Base-by-base conservation (phyloP, 768 basidiomycete species). In the Gelatoporia subvermispora region DNA sequence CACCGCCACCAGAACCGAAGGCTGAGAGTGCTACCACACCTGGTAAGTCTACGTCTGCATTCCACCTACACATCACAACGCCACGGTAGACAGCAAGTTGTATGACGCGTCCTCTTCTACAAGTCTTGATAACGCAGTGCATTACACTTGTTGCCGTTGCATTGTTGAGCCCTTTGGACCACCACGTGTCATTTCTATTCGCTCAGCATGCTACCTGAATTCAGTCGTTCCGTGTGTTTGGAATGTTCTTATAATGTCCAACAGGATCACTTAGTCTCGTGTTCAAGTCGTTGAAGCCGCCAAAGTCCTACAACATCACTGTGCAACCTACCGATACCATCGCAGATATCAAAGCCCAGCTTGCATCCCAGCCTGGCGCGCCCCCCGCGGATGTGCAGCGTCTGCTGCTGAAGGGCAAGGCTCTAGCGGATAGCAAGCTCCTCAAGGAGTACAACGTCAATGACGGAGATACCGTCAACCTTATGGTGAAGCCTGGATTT, bases 361-460 rank as follows among this genome's bases (percentile, higher is more conserved):
- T 98, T 49, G 78, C 85, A 13, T 61, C 79, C 1, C 72, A 83
- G 56, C 71, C 81, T 23, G 70, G 72, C 42, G 89, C 90, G 0
- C 93, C 93, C 0, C 79, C 86, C 8, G 78, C 83, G 39, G 84
- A 91, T 62, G 74, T 77, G 24, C 94, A 96, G 66, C 75, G 96
- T 3, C 78, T 97, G 15, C 73, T 99, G 10, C 74, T 96, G 45
- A 97, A 94, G 68, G 96, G 96, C 48, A 99, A 99, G 66, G 93
- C 87, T 0, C 78, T 98, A 54, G 83, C 82, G 15, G 95, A 97
- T 71, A 71, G 70, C 21, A 95, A 94, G 63, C 79, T 99, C 9
- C 70, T 98, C 35, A 86, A 87, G 61, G 96, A 98, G 65, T 99
- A 97, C 72, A 79, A 71, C 60, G 75, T 94, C 60, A 79, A 83